Conservation (phyloP, 2,329 filamentous ascomycete species). For the Setomelanomma holmii region DNA sequence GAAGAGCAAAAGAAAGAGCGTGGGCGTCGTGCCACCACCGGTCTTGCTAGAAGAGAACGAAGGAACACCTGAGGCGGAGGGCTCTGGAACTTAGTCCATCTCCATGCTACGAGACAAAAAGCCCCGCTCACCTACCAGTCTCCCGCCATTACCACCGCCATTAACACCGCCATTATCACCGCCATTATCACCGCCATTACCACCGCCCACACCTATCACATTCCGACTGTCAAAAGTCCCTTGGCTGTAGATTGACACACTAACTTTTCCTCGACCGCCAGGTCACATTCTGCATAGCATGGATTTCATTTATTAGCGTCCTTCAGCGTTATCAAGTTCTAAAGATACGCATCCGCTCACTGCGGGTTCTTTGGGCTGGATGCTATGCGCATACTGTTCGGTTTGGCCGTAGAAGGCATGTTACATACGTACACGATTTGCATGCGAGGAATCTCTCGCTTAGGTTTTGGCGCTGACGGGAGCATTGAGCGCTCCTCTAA, state of each 20-base stretch:
- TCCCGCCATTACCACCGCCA: too few relatives aligned
- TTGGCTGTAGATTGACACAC: conserved; percentile 30
- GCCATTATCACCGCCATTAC: too few relatives aligned
- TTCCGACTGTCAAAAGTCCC: conserved; percentile 12
- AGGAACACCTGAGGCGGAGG: conserved; percentile 29
- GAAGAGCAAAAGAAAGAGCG: conserved; percentile 43
- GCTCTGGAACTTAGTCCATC: neutral
- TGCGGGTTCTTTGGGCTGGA: conserved; percentile 18
- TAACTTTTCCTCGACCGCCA: conserved; percentile 14
- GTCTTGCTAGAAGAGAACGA: conserved; percentile 37
- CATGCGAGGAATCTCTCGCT: conserved; percentile 4
- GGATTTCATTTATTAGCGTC: conserved; percentile 6
- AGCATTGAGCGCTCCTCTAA: neutral
- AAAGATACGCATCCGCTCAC: conserved; percentile 9
- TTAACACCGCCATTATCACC: too few relatives aligned
- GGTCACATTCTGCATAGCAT: conserved; percentile 13
- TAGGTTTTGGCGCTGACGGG: neutral
- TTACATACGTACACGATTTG: conserved; percentile 16
- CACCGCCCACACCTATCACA: too few relatives aligned
- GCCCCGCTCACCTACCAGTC: too few relatives aligned
- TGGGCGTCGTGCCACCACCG: conserved; percentile 34
- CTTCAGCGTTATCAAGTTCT: conserved; percentile 11
- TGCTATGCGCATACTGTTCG: conserved; percentile 9
- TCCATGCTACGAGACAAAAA: too few relatives aligned
- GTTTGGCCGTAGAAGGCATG: neutral